These are phyloP conservation scores for Globisporangium barbulae DNA, from an alignment of 352 stramenopile species.

Conservation along the genomic window DNA sequence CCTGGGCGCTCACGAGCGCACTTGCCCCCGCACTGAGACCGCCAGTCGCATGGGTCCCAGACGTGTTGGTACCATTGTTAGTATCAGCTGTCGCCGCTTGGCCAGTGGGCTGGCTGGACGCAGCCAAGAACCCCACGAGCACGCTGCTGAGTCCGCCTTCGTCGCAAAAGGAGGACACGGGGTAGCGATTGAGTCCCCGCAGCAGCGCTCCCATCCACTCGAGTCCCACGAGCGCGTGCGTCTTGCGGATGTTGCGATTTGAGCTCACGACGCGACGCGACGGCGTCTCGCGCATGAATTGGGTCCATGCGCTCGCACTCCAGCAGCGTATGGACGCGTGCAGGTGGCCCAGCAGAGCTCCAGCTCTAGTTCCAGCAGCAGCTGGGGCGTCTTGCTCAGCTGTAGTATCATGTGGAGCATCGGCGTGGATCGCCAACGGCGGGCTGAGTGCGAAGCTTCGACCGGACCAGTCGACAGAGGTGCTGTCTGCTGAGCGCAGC, in stretches of 20 bases:
- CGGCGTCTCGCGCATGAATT: conserved; percentile 31
- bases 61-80: conserved; percentile 6
- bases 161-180: conserved; percentile 71
- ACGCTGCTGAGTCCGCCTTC: conserved; percentile 58
- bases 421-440: conserved; percentile 8
- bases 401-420: neutral
- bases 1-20: conserved; percentile 34
- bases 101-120: neutral
- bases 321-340: conserved; percentile 41
- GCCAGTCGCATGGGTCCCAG: neutral
- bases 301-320: conserved; percentile 35
- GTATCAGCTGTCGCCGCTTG: neutral
- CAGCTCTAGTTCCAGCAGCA: too few species aligned
- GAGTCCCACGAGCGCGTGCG: conserved; percentile 25
- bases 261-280: conserved; percentile 60
- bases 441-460: neutral
- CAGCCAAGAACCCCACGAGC: conserved; percentile 32
- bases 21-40: conserved; percentile 7
- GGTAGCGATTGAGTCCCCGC: conserved; percentile 69
- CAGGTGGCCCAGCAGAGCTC: conserved; percentile 24
- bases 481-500: neutral
- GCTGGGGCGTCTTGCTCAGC: neutral
- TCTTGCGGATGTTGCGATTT: conserved; percentile 41
- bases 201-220: conserved; percentile 66
- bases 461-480: neutral